A percentile compares a stretch with the other conserved stretches of the same genome.
Conservation (phyloP, 2,329 filamentous ascomycete species). For the Aspergillus fumigatiaffinis region DNA sequence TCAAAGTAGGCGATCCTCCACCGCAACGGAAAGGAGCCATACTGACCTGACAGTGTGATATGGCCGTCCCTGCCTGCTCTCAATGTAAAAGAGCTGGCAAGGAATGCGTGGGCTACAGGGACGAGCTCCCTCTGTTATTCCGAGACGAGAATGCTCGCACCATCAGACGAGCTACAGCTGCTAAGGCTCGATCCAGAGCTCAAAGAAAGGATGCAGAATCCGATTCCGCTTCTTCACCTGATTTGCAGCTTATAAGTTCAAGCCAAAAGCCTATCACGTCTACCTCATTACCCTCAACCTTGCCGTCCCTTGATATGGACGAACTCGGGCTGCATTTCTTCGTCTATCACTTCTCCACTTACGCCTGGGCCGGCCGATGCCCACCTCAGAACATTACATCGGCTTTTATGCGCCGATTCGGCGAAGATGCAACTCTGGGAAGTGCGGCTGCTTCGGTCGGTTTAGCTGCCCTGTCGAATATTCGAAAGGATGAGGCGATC, state of each 20-base stretch:
- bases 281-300: not conserved
- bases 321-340: constrained; percentile 22
- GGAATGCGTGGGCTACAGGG: constrained; percentile 27
- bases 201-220: constrained; percentile 1
- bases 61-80: constrained; percentile 24
- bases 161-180: constrained; percentile 17
- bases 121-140: constrained; percentile 25
- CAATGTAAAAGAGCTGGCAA: constrained; percentile 29
- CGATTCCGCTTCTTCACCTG: not conserved
- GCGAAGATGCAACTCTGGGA: constrained; percentile 11
- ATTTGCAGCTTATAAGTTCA: not conserved
- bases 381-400: not conserved
- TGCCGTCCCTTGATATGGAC: constrained; percentile 10
- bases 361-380: constrained; percentile 1
- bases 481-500: constrained; percentile 15
- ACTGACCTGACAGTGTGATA: constrained; percentile 24
- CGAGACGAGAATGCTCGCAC: constrained; percentile 27
- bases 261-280: too few species aligned
- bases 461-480: constrained; percentile 22
- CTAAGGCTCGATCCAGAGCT: constrained; percentile 11
- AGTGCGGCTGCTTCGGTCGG: constrained; percentile 22
- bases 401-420: constrained; percentile 3
- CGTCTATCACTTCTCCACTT: constrained; percentile 16
- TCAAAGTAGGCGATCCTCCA: constrained; percentile 14
- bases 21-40: not conserved